Base-by-base conservation (phyloP, 768 basidiomycete genomes). In the Psilocybe tampanensis region DNA sequence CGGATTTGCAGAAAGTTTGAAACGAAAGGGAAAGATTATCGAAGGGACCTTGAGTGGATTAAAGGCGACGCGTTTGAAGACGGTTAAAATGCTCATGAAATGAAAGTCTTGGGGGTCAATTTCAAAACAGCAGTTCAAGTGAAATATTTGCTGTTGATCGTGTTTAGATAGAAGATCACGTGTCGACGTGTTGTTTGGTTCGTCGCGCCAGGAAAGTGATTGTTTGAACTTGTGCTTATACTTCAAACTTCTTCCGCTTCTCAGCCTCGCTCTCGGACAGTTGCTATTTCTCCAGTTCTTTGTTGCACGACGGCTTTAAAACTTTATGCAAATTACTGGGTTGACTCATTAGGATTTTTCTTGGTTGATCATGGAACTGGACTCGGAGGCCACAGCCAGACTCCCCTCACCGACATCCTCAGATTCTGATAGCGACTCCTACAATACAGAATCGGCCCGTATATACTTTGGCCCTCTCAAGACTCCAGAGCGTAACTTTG, bases 401-500 rank as follows among this genome's bases (percentile, higher is more conserved):
- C 24, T 58, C 19, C 18, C 62, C 39, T 64, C 67, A 34, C 67
- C 75, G 49, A 52, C 66, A 8, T 56, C 68, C 47, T 67, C 71
- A 36, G 56, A 68, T 23, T 74, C 74, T n/a, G 76, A 77, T 64
- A 71, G 64, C 54, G 79, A 83, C 64, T 70, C 66, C 23, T 77
- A 69, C 64, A 74, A 80, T 58, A 74, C 76, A 12, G 72, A 76
- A 44, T 66, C 74, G 22, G 76, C 80, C 13, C 74, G 74, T 62
- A 69, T 81, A 23, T 77, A 80, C 65, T 81, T 83, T 68, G 83
- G 80, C 9, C 78, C 81, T 29, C 63, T 81, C 18, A 78, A 72
- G 56, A 81, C 85, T 6, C 82, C 82, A 33, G 83, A 84, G 69
- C 81, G 81, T 61, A 74, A 71, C 54, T 76, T 78, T 58, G 64